These are phyloP conservation scores for Xylaria sp. DNA, from an alignment of 2,329 filamentous ascomycete species.

Conservation along the genomic window DNA sequence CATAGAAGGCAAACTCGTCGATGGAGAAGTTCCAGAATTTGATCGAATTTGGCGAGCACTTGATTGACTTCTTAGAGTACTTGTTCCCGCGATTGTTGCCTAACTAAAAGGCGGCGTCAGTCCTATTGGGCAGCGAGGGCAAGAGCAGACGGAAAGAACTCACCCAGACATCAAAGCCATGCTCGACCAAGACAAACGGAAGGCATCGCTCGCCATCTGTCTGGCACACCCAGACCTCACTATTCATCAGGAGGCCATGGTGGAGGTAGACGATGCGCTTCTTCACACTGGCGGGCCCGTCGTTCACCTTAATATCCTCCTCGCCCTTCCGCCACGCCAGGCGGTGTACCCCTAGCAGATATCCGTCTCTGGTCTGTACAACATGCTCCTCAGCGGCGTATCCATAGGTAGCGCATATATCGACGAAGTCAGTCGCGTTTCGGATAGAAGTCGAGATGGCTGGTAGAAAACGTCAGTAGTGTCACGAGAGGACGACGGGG, in stretches of 20 bases:
- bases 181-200: conserved; percentile 86
- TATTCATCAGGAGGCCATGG: conserved; percentile 97
- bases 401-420: conserved; percentile 89
- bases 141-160: conserved; percentile 33
- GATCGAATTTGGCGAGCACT: conserved; percentile 72
- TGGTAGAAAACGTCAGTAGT: conserved; percentile 60
- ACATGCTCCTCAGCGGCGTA: conserved; percentile 97
- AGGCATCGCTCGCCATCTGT: conserved; percentile 86
- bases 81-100: conserved; percentile 99
- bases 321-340: conserved; percentile 84
- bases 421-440: conserved; percentile 88
- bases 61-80: conserved; percentile 93
- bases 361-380: conserved; percentile 92
- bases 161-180: conserved; percentile 95
- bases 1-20: conserved; percentile 96
- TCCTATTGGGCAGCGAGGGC: background rate
- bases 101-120: conserved; percentile 58
- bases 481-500: background rate
- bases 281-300: conserved; percentile 66
- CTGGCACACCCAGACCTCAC: conserved; percentile 95
- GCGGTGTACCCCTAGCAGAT: conserved; percentile 86
- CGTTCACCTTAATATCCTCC: conserved; percentile 78
- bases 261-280: conserved; percentile 94
- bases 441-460: conserved; percentile 77
- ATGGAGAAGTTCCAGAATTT: conserved; percentile 98